A percentile compares a stretch with the other conserved stretches of the same genome.
Evolutionary conservation across 306 rosid species (phyloP).

Genomic region (Lotus japonicus): DNA sequence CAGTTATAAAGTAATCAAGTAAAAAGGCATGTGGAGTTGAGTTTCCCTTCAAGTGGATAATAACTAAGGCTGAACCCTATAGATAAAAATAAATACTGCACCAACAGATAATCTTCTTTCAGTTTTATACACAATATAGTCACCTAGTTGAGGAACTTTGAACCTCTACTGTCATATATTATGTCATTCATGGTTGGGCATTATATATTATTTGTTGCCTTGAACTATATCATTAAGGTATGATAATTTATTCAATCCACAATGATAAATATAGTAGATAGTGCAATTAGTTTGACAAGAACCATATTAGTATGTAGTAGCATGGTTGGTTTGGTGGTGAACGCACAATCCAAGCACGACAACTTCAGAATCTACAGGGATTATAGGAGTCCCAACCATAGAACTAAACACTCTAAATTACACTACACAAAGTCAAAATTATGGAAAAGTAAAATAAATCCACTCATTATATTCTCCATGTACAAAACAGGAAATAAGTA

Average conservation of each 20-base stretch:
- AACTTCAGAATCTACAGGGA: too few relatives aligned
- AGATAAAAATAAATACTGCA: neutral
- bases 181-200: neutral
- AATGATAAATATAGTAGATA: too few relatives aligned
- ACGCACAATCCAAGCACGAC: too few relatives aligned
- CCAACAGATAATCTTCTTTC: neutral
- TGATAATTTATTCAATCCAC: neutral
- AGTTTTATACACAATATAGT: neutral
- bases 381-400: too few relatives aligned
- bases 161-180: neutral
- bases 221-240: neutral
- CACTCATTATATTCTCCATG: too few relatives aligned
- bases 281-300: too few relatives aligned
- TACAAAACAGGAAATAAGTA: too few relatives aligned
- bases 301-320: too few relatives aligned
- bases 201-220: neutral
- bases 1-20: neutral
- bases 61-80: neutral
- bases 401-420: too few relatives aligned
- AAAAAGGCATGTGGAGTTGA: neutral
- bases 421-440: too few relatives aligned
- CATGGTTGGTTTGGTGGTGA: too few relatives aligned
- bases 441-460: too few relatives aligned
- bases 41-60: neutral
- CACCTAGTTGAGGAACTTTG: neutral